Conservation (phyloP, 1,284 basidiomycete species). For the Calocybe gambosa region DNA sequence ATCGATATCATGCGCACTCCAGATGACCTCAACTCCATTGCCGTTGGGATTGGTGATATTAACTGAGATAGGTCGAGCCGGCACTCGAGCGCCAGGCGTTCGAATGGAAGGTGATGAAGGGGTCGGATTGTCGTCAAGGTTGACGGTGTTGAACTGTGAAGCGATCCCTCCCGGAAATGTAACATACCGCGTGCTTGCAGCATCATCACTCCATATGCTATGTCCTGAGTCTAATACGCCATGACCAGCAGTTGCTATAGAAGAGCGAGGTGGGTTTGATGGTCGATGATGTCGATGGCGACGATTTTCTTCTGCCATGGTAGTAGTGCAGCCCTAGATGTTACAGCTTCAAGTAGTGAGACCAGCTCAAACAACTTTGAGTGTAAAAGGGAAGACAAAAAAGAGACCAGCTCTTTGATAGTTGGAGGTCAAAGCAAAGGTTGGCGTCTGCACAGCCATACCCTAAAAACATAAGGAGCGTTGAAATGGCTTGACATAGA, state of each 20-base stretch:
- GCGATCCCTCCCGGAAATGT: conserved; percentile 11
- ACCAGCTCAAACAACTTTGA: conserved; percentile 16
- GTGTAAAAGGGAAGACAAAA: conserved; percentile 7
- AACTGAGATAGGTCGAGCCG: conserved; percentile 11
- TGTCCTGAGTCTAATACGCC: conserved; percentile 9
- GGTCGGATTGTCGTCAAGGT: conserved; percentile 5
- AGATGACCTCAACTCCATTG: conserved; percentile 10
- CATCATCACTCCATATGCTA: conserved; percentile 17
- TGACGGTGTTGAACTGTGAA: conserved; percentile 12
- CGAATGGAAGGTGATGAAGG: neutral
- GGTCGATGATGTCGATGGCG: conserved; percentile 13
- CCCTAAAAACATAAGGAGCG: no score
- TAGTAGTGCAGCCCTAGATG: conserved; percentile 3
- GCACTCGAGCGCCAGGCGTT: neutral
- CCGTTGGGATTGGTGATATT: conserved; percentile 4
- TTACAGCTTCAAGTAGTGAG: conserved; percentile 8
- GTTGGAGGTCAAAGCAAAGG: no score
- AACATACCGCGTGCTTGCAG: conserved; percentile 12
- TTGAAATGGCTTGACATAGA: no score
- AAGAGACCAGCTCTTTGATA: conserved; percentile 16
- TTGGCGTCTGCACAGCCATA: neutral
- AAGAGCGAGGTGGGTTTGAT: conserved; percentile 2
- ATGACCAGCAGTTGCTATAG: conserved; percentile 1
- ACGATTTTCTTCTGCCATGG: conserved; percentile 7
- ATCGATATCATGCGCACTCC: conserved; percentile 11